These are phyloP conservation scores for Camelina sativa DNA, from an alignment of 345 rosid species.

Conservation along the genomic window DNA sequence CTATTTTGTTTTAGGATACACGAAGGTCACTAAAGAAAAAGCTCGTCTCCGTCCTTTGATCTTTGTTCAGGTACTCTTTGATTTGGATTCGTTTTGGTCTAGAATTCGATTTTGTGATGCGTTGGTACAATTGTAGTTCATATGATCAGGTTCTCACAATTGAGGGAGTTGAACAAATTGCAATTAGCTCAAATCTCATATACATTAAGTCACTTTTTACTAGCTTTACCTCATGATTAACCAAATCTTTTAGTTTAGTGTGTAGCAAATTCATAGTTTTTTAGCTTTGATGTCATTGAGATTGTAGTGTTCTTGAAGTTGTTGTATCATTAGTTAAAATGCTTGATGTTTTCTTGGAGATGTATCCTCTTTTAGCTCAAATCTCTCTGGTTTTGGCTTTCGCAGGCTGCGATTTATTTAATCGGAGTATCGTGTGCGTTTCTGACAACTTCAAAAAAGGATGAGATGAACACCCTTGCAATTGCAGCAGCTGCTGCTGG, in stretches of 20 bases:
- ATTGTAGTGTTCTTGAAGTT: slow-evolving; percentile 3
- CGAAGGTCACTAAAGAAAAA: slow-evolving; percentile 43
- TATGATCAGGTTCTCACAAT: background rate
- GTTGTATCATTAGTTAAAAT: background rate
- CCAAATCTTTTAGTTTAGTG: background rate
- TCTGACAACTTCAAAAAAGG: slow-evolving; percentile 36
- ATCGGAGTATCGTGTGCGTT: slow-evolving; percentile 44
- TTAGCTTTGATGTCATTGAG: slow-evolving; percentile 5
- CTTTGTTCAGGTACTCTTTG: slow-evolving; percentile 35
- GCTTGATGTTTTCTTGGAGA: background rate
- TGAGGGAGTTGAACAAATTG: background rate
- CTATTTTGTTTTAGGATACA: slow-evolving; percentile 36
- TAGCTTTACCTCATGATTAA: background rate
- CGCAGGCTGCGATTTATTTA: slow-evolving; percentile 55
- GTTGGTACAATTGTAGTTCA: background rate
- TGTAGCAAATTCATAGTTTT: background rate
- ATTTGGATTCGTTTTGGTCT: background rate
- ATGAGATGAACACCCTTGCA: slow-evolving; percentile 37
- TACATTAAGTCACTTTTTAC: background rate
- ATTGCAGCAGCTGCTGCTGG: slow-evolving; percentile 52
- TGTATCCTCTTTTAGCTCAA: slow-evolving; percentile 11
- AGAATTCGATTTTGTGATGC: slow-evolving; percentile 4
- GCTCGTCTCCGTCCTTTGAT: slow-evolving; percentile 46
- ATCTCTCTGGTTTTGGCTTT: background rate
- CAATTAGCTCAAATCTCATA: background rate